A percentile compares a stretch with the other conserved stretches of the same genome.
Evolutionary conservation across 2,329 filamentous ascomycete genomes (phyloP).

Genomic region (Juglanconis oblonga): DNA sequence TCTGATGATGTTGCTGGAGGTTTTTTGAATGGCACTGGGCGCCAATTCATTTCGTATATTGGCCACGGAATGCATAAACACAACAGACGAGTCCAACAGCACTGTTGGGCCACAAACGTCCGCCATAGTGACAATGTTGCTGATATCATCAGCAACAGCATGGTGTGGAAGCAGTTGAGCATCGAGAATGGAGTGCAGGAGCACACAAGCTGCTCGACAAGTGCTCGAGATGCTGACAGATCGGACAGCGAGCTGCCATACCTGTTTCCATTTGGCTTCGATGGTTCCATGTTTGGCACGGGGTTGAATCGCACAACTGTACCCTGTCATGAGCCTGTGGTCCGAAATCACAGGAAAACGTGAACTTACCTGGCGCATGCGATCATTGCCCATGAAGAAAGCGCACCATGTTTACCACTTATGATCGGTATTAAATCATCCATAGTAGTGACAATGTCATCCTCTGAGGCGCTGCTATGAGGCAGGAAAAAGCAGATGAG

Average conservation of each 20-base stretch:
- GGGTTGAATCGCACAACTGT: conserved; percentile 45
- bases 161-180: conserved; percentile 65
- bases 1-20: conserved; percentile 68
- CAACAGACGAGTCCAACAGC: conserved; percentile 75
- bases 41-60: conserved; percentile 64
- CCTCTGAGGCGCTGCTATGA: conserved; percentile 39
- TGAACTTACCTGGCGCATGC: conserved; percentile 69
- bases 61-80: conserved; percentile 69
- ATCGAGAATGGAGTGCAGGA: conserved; percentile 67
- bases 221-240: conserved; percentile 67
- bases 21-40: conserved; percentile 64
- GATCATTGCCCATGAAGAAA: conserved; percentile 80
- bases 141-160: conserved; percentile 65
- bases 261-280: conserved; percentile 60
- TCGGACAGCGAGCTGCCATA: conserved; percentile 73
- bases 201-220: conserved; percentile 73
- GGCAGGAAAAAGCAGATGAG: conserved; percentile 56
- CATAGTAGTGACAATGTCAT: conserved; percentile 55
- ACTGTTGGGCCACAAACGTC: conserved; percentile 78
- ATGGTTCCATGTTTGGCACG: conserved; percentile 38
- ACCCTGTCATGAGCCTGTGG: neutral
- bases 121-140: conserved; percentile 69
- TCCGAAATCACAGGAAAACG: neutral
- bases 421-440: conserved; percentile 56
- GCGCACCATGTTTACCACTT: conserved; percentile 64